phyloP scores from a whole-genome alignment of 306 rosid genomes.

The Prunus davidiana region DNA sequence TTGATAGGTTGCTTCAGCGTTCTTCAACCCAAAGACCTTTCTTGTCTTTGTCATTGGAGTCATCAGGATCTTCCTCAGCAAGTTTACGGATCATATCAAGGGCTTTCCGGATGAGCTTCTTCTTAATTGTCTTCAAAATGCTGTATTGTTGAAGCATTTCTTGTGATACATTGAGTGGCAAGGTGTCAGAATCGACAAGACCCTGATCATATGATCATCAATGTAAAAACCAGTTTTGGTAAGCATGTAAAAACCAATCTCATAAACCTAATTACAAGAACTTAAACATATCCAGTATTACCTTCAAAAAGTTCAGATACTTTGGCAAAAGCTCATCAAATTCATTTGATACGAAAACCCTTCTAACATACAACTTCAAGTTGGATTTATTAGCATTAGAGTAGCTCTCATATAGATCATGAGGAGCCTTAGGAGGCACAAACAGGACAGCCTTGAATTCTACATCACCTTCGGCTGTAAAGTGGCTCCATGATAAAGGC shows the following conservation, averaged over 20 bases:
- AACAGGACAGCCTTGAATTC: too few species aligned
- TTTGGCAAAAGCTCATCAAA: slow-evolving; percentile 94
- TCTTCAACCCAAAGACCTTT: slow-evolving; percentile 39
- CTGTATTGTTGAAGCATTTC: slow-evolving; percentile 99
- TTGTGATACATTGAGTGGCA: slow-evolving; percentile 96
- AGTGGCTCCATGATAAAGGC: too few species aligned
- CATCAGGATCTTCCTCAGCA: slow-evolving; percentile 98
- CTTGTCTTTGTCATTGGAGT: slow-evolving; percentile 64
- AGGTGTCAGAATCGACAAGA: slow-evolving; percentile 94
- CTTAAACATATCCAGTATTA: slow-evolving; percentile 26
- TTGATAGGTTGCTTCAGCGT: too few species aligned
- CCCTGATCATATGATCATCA: slow-evolving; percentile 61
- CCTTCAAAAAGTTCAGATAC: slow-evolving; percentile 85
- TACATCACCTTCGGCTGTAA: too few species aligned
- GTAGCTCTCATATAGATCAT: slow-evolving; percentile 66
- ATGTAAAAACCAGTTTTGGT: neutral
- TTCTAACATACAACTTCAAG: slow-evolving; percentile 85
- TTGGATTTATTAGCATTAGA: slow-evolving; percentile 86
- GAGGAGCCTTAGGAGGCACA: too few species aligned
- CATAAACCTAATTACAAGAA: neutral
- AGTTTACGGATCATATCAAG: slow-evolving; percentile 96
- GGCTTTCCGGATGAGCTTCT: slow-evolving; percentile 96
- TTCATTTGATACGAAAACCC: slow-evolving; percentile 98
- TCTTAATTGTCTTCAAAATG: slow-evolving; percentile 94
- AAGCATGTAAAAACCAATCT: slow-evolving; percentile 9